Evolutionary conservation across 2,329 filamentous ascomycete species (phyloP).

Genomic region (Beauveria rudraprayagi): DNA sequence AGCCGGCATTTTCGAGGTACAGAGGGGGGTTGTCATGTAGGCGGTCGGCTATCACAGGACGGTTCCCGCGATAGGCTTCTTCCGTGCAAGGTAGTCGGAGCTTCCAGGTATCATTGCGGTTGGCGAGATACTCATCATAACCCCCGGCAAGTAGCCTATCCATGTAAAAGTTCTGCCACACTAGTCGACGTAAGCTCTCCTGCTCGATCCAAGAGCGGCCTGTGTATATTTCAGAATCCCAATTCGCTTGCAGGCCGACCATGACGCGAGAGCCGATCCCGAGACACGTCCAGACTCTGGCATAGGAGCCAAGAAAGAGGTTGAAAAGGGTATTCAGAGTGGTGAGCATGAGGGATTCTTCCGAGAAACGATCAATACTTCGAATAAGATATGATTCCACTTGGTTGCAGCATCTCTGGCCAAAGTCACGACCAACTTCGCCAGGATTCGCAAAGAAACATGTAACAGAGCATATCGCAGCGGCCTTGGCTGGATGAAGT

Average conservation of each 20-base stretch:
- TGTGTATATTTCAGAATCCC: conserved; percentile 24
- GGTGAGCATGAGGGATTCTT: conserved; percentile 26
- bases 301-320: conserved; percentile 27
- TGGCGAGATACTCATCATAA: conserved; percentile 32
- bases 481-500: conserved; percentile 27
- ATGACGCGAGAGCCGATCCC: conserved; percentile 29
- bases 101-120: conserved; percentile 30
- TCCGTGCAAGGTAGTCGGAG: conserved; percentile 30
- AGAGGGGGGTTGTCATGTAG: conserved; percentile 23
- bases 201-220: conserved; percentile 25
- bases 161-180: conserved; percentile 31
- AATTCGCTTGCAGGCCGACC: conserved; percentile 32
- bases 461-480: conserved; percentile 31
- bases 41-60: conserved; percentile 23
- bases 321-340: conserved; percentile 29
- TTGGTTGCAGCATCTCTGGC: conserved; percentile 28
- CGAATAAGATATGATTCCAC: conserved; percentile 33
- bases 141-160: conserved; percentile 31
- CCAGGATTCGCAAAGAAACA: conserved; percentile 28
- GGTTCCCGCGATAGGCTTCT: conserved; percentile 24
- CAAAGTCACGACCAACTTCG: conserved; percentile 26
- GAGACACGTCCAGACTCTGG: conserved; percentile 33
- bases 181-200: conserved; percentile 28
- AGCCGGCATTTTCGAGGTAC: conserved; percentile 19
- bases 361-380: conserved; percentile 30